These are phyloP conservation scores for Cylindrotheca closterium DNA, from an alignment of 108 stramenopile genomes.

Conservation along the genomic window DNA sequence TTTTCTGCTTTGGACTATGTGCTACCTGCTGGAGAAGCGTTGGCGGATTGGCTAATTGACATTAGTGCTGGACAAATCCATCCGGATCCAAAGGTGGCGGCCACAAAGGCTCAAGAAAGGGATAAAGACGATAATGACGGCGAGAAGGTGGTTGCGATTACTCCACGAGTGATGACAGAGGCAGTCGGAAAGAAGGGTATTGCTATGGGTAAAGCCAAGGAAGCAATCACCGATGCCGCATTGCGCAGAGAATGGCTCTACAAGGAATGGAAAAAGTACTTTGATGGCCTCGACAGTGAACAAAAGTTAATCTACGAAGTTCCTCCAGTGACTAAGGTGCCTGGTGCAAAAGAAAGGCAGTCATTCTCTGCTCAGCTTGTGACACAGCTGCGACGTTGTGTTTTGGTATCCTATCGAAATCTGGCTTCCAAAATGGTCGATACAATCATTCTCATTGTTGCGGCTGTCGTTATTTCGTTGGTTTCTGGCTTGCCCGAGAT, in stretches of 20 bases:
- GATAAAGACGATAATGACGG: background rate
- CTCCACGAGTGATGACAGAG: background rate
- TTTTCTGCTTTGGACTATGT: constrained; percentile 30
- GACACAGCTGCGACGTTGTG: constrained; percentile 21
- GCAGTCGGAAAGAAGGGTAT: background rate
- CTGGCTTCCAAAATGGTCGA: constrained; percentile 25
- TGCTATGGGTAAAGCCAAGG: background rate
- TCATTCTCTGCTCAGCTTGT: constrained; percentile 24
- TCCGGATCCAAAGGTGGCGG: constrained; percentile 4
- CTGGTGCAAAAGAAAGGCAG: constrained; percentile 6
- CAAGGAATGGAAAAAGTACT: constrained; percentile 25
- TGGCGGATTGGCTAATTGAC: constrained; percentile 55
- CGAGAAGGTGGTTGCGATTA: background rate
- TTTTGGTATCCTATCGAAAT: constrained; percentile 35
- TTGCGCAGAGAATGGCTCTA: constrained; percentile 25
- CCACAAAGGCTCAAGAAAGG: background rate
- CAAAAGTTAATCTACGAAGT: constrained; percentile 13
- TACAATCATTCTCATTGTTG: constrained; percentile 28
- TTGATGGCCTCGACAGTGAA: background rate
- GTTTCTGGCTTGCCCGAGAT: constrained; percentile 23
- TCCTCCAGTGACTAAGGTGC: constrained; percentile 15
- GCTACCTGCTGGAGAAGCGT: constrained; percentile 31
- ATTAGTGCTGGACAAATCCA: constrained; percentile 30
- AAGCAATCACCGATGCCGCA: constrained; percentile 18
- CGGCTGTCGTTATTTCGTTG: constrained; percentile 27